Conservation (phyloP, 352 stramenopile genomes). For the Phytophthora lateralis region DNA sequence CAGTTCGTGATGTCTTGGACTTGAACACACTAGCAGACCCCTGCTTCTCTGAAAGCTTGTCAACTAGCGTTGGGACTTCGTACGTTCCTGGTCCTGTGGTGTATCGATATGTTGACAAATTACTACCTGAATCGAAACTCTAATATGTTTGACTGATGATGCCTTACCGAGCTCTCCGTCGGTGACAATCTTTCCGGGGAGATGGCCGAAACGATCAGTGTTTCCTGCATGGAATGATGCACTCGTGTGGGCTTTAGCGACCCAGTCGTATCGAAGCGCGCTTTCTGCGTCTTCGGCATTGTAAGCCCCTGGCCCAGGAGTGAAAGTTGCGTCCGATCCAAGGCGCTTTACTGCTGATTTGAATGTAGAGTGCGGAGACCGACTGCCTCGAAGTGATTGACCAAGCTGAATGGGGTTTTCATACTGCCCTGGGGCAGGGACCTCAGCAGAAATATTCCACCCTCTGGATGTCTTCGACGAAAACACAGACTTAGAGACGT, state of each 20-base stretch:
- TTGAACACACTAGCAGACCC: conserved; percentile 43
- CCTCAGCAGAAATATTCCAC: conserved; percentile 49
- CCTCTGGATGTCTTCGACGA: conserved; percentile 64
- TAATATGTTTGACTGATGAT: not conserved
- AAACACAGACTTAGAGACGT: conserved; percentile 66
- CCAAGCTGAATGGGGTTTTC: conserved; percentile 63
- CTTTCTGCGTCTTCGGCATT: conserved; percentile 68
- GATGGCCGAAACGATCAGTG: conserved; percentile 61
- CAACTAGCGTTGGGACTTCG: conserved; percentile 32
- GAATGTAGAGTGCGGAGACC: conserved; percentile 59
- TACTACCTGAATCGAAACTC: not conserved
- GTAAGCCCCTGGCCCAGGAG: conserved; percentile 67
- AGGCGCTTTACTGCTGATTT: conserved; percentile 69
- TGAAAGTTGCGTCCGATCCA: conserved; percentile 36
- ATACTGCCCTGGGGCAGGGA: conserved; percentile 72
- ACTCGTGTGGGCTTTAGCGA: conserved; percentile 62
- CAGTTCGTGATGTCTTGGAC: conserved; percentile 44
- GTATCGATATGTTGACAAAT: conserved; percentile 4
- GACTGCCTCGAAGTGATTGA: conserved; percentile 20
- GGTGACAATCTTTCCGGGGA: conserved; percentile 37
- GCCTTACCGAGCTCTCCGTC: conserved; percentile 61
- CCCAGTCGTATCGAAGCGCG: conserved; percentile 69
- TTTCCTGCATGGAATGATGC: conserved; percentile 63
- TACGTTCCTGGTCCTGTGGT: conserved; percentile 64
- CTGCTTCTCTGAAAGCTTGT: conserved; percentile 27